Percentiles rank a stretch among this genome's conserved stretches.
Evolutionary conservation across 169 alveolate genomes (phyloP).

Genomic region (Plasmodium chabaudi): DNA sequence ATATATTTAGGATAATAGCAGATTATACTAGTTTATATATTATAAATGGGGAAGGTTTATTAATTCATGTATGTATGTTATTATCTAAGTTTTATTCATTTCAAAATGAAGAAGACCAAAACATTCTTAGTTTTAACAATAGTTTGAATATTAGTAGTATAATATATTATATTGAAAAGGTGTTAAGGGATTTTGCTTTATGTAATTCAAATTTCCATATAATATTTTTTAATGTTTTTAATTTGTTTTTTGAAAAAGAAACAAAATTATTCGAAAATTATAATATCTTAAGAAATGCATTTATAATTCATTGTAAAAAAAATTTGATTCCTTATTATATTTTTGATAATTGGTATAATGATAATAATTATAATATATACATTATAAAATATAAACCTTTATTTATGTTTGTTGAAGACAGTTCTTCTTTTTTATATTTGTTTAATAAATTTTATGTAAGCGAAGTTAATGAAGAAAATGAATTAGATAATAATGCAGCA

Average conservation of each 20-base stretch:
- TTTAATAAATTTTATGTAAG: conserved; percentile 79
- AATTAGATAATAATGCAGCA: background rate
- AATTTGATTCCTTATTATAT: conserved; percentile 76
- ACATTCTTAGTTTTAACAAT: conserved; percentile 52
- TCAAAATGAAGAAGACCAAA: conserved; percentile 64
- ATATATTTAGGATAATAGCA: conserved; percentile 65
- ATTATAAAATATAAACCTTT: conserved; percentile 80
- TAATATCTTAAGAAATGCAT: conserved; percentile 77
- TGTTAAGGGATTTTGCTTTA: conserved; percentile 37
- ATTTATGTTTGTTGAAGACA: conserved; percentile 84
- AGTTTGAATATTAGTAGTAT: conserved; percentile 63
- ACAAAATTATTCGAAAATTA: conserved; percentile 41
- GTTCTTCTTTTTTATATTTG: conserved; percentile 84
- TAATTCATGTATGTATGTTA: conserved; percentile 60
- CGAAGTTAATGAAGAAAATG: conserved; percentile 14
- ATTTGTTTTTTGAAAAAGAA: conserved; percentile 76
- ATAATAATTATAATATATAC: conserved; percentile 73
- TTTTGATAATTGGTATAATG: conserved; percentile 83
- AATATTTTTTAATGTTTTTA: conserved; percentile 82
- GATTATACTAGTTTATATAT: conserved; percentile 64
- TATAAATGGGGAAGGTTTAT: conserved; percentile 71
- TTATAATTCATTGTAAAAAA: conserved; percentile 79
- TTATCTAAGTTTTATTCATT: conserved; percentile 62
- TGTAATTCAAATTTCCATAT: conserved; percentile 77
- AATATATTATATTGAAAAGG: conserved; percentile 60